Conservation (phyloP, 257 asterid genomes). For the Primulina huaijiensis region DNA sequence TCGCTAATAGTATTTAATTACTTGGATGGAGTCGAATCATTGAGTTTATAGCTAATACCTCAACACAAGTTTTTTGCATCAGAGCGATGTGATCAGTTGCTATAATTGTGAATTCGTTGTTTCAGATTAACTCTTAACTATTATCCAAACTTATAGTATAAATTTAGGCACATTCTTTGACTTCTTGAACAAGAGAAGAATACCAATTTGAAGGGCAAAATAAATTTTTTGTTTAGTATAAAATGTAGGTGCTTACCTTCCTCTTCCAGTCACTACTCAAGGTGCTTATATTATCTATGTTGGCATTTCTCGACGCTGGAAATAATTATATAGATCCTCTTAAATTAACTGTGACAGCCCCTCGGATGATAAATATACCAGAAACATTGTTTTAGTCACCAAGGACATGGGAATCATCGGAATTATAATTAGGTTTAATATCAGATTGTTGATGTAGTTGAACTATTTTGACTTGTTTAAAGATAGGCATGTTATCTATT, state of each 20-base stretch:
- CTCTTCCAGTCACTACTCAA: background rate
- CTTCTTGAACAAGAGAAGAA: background rate
- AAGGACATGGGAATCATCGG: background rate
- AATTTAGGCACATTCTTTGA: conserved; percentile 4
- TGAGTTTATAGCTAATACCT: background rate
- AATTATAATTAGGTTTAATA: background rate
- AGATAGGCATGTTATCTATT: background rate
- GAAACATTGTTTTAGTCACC: background rate
- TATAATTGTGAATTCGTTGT: conserved; percentile 8
- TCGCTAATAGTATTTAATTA: background rate
- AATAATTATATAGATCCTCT: background rate
- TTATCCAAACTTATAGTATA: background rate
- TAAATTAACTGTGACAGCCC: background rate
- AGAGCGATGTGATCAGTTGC: background rate
- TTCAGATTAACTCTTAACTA: background rate
- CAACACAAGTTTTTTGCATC: background rate
- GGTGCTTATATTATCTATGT: background rate
- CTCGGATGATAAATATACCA: background rate
- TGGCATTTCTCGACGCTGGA: background rate
- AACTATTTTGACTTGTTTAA: too few species aligned
- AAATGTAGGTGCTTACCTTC: background rate
- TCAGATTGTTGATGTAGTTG: background rate
- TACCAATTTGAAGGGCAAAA: background rate
- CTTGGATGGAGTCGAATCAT: background rate
- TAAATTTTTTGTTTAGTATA: background rate